These are phyloP conservation scores for Phaeosphaeria sp. DNA, from an alignment of 2,329 filamentous ascomycete species.

Conservation along the genomic window DNA sequence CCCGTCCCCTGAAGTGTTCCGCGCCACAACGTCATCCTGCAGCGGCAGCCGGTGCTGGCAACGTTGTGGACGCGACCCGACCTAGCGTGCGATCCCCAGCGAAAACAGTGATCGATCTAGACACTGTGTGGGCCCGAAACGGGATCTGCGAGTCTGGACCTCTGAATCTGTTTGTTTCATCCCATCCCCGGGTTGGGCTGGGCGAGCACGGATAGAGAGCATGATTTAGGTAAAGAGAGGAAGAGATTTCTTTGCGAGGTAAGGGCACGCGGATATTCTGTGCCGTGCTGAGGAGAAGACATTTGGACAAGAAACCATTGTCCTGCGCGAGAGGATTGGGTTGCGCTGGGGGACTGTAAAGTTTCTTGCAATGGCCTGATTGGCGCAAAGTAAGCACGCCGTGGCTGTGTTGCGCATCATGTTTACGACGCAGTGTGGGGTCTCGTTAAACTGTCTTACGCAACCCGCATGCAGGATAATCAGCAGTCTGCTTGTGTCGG, in stretches of 20 bases:
- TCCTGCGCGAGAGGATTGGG: not conserved
- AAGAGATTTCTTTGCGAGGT: not conserved
- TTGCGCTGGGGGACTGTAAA: not conserved
- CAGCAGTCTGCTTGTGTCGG: not conserved
- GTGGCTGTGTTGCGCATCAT: not conserved
- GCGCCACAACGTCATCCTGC: slow-evolving; percentile 16
- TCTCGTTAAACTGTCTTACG: slow-evolving; percentile 5
- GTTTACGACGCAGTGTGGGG: not conserved
- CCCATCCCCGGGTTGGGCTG: not conserved
- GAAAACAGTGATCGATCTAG: slow-evolving; percentile 14
- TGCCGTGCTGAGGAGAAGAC: not conserved
- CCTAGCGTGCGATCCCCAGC: slow-evolving; percentile 14
- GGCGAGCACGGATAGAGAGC: not conserved
- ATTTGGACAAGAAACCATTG: not conserved
- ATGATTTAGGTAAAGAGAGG: not conserved
- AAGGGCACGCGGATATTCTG: not conserved
- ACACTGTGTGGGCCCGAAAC: not conserved
- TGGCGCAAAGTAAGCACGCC: not conserved
- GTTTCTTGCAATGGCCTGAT: not conserved
- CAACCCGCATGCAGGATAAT: slow-evolving; percentile 1
- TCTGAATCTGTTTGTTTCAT: not conserved
- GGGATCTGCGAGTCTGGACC: not conserved
- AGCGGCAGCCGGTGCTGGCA: slow-evolving; percentile 19
- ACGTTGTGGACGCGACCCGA: slow-evolving; percentile 7
- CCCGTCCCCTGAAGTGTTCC: not conserved